phyloP scores from a whole-genome alignment of 257 asterid genomes.

The Phtheirospermum japonicum region DNA sequence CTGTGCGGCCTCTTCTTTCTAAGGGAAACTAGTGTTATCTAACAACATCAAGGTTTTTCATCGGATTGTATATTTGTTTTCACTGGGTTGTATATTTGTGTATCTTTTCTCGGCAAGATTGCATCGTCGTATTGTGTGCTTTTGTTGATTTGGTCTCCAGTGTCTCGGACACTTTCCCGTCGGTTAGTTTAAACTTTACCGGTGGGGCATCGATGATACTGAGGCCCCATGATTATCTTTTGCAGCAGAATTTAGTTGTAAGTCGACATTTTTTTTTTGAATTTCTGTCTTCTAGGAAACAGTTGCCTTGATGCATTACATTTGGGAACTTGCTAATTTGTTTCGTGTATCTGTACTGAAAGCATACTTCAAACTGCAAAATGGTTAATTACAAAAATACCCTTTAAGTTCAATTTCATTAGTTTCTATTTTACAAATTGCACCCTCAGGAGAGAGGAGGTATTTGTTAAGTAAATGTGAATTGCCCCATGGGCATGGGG shows the following conservation, averaged over 20 bases:
- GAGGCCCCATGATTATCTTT: conserved; percentile 83
- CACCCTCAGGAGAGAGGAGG: background rate
- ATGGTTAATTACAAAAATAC: no score
- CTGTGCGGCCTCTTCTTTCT: conserved; percentile 56
- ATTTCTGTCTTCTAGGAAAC: background rate
- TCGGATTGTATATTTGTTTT: background rate
- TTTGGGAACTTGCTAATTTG: background rate
- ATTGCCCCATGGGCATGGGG: background rate
- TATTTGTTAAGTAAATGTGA: background rate
- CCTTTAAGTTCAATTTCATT: background rate
- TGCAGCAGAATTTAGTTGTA: conserved; percentile 82
- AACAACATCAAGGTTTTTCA: conserved; percentile 71
- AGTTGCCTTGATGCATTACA: background rate
- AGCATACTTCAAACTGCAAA: no score
- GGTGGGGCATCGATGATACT: conserved; percentile 84
- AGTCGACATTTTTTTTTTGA: conserved; percentile 34
- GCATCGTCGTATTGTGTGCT: background rate
- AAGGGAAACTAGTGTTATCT: conserved; percentile 74
- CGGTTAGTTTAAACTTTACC: conserved; percentile 71
- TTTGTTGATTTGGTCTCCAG: conserved; percentile 33
- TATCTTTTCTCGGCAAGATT: conserved; percentile 7
- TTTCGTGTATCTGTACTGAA: background rate
- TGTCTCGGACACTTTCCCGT: conserved; percentile 62
- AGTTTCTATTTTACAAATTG: background rate
- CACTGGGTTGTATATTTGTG: conserved; percentile 16